phyloP scores from a whole-genome alignment of 257 asterid species.

The Fraxinus quadrangulata region DNA sequence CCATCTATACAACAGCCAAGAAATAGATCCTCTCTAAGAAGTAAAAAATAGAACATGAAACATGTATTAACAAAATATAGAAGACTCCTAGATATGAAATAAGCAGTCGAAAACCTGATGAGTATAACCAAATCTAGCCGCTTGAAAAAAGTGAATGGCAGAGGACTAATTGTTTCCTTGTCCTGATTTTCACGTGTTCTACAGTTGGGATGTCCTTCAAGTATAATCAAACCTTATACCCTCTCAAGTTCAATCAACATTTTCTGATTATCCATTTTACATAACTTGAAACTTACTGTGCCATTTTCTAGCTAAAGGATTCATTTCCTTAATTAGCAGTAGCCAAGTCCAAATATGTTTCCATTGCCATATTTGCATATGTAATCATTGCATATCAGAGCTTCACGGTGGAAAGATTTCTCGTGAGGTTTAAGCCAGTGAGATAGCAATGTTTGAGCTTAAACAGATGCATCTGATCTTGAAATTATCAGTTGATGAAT shows the following conservation, averaged over 20 bases:
- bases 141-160: not conserved
- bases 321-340: not conserved
- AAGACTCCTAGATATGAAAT: not conserved
- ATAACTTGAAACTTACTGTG: not conserved
- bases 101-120: not conserved
- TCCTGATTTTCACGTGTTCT: not conserved
- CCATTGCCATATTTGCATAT: not conserved
- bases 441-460: not conserved
- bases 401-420: conserved; percentile 14
- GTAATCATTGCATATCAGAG: conserved; percentile 4
- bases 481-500: conserved; percentile 5
- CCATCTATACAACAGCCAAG: not conserved
- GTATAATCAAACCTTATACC: not conserved
- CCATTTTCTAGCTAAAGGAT: not conserved
- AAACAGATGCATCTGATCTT: not conserved
- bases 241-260: not conserved
- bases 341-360: not conserved
- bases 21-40: not conserved
- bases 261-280: not conserved
- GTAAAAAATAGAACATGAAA: not conserved
- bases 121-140: not conserved
- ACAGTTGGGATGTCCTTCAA: not conserved
- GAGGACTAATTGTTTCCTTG: not conserved
- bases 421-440: conserved; percentile 19
- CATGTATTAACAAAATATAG: not conserved